Evolutionary conservation across 129 eudicot genomes (phyloP).

Genomic region (Arctium minus): DNA sequence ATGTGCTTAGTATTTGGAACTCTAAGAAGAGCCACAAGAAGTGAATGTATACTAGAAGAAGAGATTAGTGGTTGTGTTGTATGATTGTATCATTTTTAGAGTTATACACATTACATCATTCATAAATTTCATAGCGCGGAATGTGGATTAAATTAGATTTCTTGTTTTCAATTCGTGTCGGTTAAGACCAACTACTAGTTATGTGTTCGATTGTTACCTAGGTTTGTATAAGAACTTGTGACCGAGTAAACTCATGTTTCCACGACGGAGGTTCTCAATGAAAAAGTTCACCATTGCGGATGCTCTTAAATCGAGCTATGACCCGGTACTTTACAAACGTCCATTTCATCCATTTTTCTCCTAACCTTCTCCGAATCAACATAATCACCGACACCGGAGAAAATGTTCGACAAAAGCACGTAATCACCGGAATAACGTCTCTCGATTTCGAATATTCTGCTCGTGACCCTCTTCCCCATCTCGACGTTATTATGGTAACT

Average conservation of each 20-base stretch:
- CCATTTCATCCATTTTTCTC: conserved; percentile 50
- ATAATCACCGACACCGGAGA: conserved; percentile 49
- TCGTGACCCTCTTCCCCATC: conserved; percentile 56
- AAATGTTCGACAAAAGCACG: conserved; percentile 65
- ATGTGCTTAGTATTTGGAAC: conserved; percentile 55
- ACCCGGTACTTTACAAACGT: conserved; percentile 45
- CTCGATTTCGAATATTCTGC: conserved; percentile 59
- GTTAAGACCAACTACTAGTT: background rate
- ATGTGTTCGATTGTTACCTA: background rate
- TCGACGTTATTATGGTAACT: conserved; percentile 55
- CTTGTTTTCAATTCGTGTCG: background rate
- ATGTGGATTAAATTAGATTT: background rate
- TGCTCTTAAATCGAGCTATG: conserved; percentile 27
- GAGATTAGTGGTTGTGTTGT: background rate
- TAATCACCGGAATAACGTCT: conserved; percentile 67
- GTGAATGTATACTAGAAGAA: conserved; percentile 27
- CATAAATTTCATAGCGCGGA: background rate
- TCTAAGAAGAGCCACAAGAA: conserved; percentile 66
- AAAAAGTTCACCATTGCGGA: background rate
- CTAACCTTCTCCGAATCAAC: conserved; percentile 54
- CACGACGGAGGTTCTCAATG: background rate
- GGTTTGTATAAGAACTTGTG: background rate
- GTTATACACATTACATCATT: background rate
- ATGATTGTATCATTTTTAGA: background rate
- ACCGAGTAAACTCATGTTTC: no score